Conservation (phyloP, 2,329 filamentous ascomycete species). For the Moelleriella libera region DNA sequence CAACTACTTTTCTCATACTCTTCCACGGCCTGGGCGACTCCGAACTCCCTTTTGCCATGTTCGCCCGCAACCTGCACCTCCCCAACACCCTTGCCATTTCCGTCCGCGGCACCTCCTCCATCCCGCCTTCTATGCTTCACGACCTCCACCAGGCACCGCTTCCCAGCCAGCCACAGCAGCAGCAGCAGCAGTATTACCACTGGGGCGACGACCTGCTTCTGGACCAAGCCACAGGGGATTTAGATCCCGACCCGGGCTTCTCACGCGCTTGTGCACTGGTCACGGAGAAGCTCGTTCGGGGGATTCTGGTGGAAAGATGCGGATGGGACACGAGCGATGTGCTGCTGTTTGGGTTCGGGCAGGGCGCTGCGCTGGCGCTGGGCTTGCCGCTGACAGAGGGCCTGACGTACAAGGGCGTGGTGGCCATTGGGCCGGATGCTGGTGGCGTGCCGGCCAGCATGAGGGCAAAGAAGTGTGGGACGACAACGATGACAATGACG, state of each 20-base stretch:
- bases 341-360: slow-evolving; percentile 51
- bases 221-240: slow-evolving; percentile 30
- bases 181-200: slow-evolving; percentile 25
- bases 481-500: too few species aligned
- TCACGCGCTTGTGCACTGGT: slow-evolving; percentile 30
- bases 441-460: slow-evolving; percentile 35
- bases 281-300: slow-evolving; percentile 33
- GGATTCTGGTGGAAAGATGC: slow-evolving; percentile 36
- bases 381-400: slow-evolving; percentile 32
- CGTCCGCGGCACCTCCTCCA: slow-evolving; percentile 52
- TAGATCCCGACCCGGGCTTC: slow-evolving; percentile 51
- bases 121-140: slow-evolving; percentile 51
- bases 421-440: slow-evolving; percentile 43
- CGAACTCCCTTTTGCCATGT: slow-evolving; percentile 50
- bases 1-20: slow-evolving; percentile 64
- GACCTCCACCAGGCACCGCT: background rate
- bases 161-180: too few species aligned
- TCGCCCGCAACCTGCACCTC: slow-evolving; percentile 55
- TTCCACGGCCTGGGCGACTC: slow-evolving; percentile 78
- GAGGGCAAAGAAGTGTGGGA: slow-evolving; percentile 9
- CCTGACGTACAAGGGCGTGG: slow-evolving; percentile 35
- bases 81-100: slow-evolving; percentile 67
- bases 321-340: slow-evolving; percentile 48
- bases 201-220: slow-evolving; percentile 55
- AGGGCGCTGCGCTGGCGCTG: slow-evolving; percentile 50